phyloP scores from a whole-genome alignment of 2,329 filamentous ascomycete species.

The Zalaria sp. region DNA sequence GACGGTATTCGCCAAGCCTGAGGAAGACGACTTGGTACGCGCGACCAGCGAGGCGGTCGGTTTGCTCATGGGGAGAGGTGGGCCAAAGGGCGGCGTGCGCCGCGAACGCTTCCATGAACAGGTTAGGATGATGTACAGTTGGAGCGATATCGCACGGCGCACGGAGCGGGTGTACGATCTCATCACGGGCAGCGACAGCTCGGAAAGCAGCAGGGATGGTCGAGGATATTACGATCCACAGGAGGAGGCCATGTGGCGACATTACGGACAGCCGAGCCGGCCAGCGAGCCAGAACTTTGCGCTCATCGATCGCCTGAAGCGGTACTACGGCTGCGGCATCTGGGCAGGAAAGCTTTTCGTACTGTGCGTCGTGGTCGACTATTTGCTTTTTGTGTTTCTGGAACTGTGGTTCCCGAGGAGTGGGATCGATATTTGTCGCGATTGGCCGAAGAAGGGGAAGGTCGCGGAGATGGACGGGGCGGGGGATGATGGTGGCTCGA shows the following conservation, averaged over 20 bases:
- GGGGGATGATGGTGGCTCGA: background rate
- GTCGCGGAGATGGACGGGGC: background rate
- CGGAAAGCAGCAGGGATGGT: background rate
- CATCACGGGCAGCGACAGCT: constrained; percentile 62
- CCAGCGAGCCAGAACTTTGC: constrained; percentile 57
- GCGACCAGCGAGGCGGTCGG: constrained; percentile 84
- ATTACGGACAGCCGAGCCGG: constrained; percentile 48
- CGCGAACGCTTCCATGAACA: constrained; percentile 94
- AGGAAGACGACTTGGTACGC: constrained; percentile 85
- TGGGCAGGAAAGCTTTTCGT: constrained; percentile 98
- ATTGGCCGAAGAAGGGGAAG: constrained; percentile 69
- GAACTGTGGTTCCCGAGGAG: constrained; percentile 78
- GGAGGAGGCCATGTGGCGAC: constrained; percentile 19
- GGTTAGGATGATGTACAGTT: constrained; percentile 97
- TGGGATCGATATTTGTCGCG: constrained; percentile 74
- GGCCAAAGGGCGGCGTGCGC: constrained; percentile 38
- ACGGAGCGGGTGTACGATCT: constrained; percentile 94
- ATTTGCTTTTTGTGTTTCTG: constrained; percentile 74
- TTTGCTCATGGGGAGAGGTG: constrained; percentile 36
- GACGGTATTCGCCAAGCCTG: constrained; percentile 93
- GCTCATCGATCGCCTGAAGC: constrained; percentile 83
- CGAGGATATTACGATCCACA: constrained; percentile 75
- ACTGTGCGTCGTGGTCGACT: constrained; percentile 86
- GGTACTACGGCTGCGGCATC: constrained; percentile 95
- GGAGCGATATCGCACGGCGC: constrained; percentile 86